These are phyloP conservation scores for Hymenoscyphus fraxineus DNA, from an alignment of 2,329 filamentous ascomycete species.

Conservation along the genomic window DNA sequence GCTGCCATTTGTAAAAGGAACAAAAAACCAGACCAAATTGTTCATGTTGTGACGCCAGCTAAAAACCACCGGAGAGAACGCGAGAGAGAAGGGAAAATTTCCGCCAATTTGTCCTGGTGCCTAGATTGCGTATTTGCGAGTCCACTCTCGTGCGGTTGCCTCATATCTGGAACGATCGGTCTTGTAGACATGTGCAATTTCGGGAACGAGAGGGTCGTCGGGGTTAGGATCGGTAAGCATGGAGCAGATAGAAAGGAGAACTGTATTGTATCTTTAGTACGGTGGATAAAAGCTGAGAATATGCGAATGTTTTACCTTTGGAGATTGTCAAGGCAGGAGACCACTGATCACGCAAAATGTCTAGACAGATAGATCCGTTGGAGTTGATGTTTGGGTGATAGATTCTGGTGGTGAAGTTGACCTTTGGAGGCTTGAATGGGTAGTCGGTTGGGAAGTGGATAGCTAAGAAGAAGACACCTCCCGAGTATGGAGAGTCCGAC, in stretches of 20 bases:
- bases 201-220: conserved; percentile 95
- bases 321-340: conserved; percentile 97
- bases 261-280: conserved; percentile 43
- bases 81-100: conserved; percentile 23
- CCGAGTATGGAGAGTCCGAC: conserved; percentile 95
- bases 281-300: background rate
- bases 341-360: conserved; percentile 99
- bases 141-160: conserved; percentile 96
- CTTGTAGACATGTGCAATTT: conserved; percentile 99
- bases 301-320: conserved; percentile 64
- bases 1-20: background rate
- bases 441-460: conserved; percentile 99
- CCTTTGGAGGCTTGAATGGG: conserved; percentile 99
- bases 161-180: conserved; percentile 95
- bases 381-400: conserved; percentile 99
- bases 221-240: conserved; percentile 99
- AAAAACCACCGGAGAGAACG: conserved; percentile 26
- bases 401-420: conserved; percentile 99
- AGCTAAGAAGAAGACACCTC: conserved; percentile 97
- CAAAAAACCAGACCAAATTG: conserved; percentile 20
- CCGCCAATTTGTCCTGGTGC: background rate
- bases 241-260: conserved; percentile 97
- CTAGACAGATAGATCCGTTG: conserved; percentile 97
- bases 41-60: conserved; percentile 29
- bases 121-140: conserved; percentile 96